Evolutionary conservation across 2,329 filamentous ascomycete species (phyloP).

Genomic region (Penicillium sp.): DNA sequence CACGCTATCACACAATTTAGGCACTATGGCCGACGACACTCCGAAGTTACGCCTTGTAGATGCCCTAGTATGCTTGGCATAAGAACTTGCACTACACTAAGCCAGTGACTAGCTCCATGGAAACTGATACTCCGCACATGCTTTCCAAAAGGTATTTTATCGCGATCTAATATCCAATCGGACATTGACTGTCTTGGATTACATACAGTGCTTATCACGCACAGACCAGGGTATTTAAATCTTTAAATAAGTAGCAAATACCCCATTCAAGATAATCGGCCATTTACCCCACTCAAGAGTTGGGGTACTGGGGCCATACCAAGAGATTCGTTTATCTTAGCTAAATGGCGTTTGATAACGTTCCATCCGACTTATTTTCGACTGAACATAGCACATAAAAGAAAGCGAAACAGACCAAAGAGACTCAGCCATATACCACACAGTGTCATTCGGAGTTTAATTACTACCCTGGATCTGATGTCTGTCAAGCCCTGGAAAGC

Average conservation of each 20-base stretch:
- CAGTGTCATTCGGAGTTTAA: not conserved
- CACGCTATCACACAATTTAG: not conserved
- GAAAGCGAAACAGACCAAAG: not conserved
- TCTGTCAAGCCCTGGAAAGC: not conserved
- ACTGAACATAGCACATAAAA: not conserved
- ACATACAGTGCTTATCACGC: not conserved
- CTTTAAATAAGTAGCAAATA: not conserved
- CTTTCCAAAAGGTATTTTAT: not conserved
- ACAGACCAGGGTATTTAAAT: not conserved
- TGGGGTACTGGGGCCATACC: not conserved
- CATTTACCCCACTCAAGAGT: not conserved
- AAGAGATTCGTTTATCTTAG: not conserved
- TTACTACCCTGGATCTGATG: not conserved
- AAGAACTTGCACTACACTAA: not conserved
- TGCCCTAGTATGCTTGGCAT: not conserved
- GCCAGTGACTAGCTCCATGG: not conserved
- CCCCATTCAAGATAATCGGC: not conserved
- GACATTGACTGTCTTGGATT: not conserved
- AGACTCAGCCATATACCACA: not conserved
- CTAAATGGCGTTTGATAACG: not conserved
- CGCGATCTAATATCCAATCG: not conserved
- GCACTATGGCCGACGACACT: not conserved
- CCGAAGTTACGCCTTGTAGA: not conserved
- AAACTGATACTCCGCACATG: not conserved
- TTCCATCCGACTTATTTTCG: not conserved